Conservation (phyloP, 1,284 basidiomycete genomes). For the Coniferiporia sulphurascens region DNA sequence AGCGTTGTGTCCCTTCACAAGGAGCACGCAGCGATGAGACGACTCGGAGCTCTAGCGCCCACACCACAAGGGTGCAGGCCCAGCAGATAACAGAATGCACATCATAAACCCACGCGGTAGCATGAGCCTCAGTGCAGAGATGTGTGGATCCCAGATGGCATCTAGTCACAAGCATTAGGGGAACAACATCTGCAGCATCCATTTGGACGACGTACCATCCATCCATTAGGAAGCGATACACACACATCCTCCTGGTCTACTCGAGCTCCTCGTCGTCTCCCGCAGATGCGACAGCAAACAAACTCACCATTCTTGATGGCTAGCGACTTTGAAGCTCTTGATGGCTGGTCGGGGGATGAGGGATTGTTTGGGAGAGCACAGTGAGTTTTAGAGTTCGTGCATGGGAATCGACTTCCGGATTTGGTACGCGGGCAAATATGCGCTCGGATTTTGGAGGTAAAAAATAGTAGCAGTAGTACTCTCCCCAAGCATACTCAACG, state of each 20-base stretch:
- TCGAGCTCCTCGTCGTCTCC: conserved; percentile 13
- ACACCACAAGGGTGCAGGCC: conserved; percentile 23
- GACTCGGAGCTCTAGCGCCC: conserved; percentile 73
- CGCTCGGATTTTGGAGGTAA: not conserved
- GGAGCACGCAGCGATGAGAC: conserved; percentile 22
- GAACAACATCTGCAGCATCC: conserved; percentile 35
- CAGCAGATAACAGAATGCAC: conserved; percentile 35
- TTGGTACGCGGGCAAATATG: not conserved
- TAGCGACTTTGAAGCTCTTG: not conserved
- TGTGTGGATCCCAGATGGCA: conserved; percentile 25
- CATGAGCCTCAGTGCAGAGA: conserved; percentile 27
- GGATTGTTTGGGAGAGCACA: not conserved
- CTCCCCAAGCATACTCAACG: not conserved
- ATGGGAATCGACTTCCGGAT: not conserved
- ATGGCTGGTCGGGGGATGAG: not conserved
- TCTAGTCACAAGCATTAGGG: conserved; percentile 14
- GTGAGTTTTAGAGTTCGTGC: not conserved
- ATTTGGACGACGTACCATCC: conserved; percentile 47
- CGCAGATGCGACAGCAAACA: not conserved
- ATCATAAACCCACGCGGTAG: conserved; percentile 31
- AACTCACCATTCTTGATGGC: conserved; percentile 13
- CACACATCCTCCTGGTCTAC: conserved; percentile 12
- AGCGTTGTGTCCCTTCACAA: conserved; percentile 38
- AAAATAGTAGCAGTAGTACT: not conserved
- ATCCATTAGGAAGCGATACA: conserved; percentile 27